Conservation (phyloP, 768 basidiomycete species). For the Boletus pseudo-olivaceus region DNA sequence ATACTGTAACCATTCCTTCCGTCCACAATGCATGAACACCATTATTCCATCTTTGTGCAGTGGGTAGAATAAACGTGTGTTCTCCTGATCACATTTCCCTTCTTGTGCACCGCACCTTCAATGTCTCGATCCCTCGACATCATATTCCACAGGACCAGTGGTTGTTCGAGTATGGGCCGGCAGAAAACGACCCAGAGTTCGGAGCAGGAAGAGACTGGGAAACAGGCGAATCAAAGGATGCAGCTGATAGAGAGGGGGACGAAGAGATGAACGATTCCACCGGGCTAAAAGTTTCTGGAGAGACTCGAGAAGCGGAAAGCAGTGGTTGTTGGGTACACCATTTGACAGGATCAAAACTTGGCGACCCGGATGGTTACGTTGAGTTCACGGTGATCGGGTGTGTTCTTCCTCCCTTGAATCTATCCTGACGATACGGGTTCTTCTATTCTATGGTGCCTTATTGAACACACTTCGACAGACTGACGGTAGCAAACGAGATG, state of each 20-base stretch:
- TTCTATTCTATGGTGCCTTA: neutral
- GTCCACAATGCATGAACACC: neutral
- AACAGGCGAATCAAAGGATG: constrained; percentile 13
- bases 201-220: constrained; percentile 36
- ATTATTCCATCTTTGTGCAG: constrained; percentile 37
- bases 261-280: constrained; percentile 11
- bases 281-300: constrained; percentile 3
- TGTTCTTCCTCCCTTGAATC: neutral
- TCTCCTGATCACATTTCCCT: constrained; percentile 92
- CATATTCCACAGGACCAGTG: constrained; percentile 81
- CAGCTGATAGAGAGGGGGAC: neutral
- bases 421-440: neutral
- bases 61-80: constrained; percentile 81
- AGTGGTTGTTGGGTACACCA: constrained; percentile 81
- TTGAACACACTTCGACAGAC: constrained; percentile 39
- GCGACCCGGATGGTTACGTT: constrained; percentile 61
- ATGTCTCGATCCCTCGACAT: constrained; percentile 89
- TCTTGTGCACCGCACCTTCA: constrained; percentile 88
- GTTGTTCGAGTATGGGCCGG: constrained; percentile 83
- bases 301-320: constrained; percentile 36
- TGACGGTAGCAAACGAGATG: constrained; percentile 92
- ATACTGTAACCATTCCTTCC: neutral
- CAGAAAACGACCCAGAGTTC: constrained; percentile 77
- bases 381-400: constrained; percentile 87
- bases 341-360: constrained; percentile 63